Percentiles rank a stretch among this genome's conserved stretches.
Conservation (phyloP, 768 basidiomycete species). For the Serpula lacrymans region DNA sequence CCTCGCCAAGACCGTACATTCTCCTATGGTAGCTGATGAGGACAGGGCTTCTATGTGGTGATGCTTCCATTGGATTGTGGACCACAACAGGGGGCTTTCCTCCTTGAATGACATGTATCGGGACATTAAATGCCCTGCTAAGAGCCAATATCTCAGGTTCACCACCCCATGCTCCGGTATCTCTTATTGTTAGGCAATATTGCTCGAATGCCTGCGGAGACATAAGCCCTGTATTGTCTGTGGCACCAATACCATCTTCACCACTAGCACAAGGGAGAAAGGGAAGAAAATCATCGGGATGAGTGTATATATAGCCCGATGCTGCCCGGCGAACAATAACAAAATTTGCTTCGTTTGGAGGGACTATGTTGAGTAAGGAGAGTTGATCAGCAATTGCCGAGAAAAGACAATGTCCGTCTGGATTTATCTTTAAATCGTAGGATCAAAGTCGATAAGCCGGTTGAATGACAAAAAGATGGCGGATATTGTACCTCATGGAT, state of each 20-base stretch:
- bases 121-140: conserved; percentile 72
- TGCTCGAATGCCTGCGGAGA: conserved; percentile 54
- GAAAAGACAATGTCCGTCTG: conserved; percentile 96
- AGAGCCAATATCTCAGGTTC: conserved; percentile 96
- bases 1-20: conserved; percentile 96
- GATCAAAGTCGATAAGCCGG: background rate
- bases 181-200: conserved; percentile 76
- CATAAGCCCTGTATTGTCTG: conserved; percentile 67
- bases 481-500: conserved; percentile 55
- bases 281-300: conserved; percentile 89
- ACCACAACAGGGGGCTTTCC: conserved; percentile 80
- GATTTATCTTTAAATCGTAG: conserved; percentile 62
- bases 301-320: conserved; percentile 73
- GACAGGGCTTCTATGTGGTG: conserved; percentile 39
- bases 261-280: conserved; percentile 77
- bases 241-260: conserved; percentile 65
- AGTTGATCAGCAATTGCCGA: conserved; percentile 94
- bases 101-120: conserved; percentile 89
- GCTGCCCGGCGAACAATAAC: conserved; percentile 61
- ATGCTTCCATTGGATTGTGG: conserved; percentile 55
- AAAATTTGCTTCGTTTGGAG: conserved; percentile 57
- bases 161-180: conserved; percentile 94
- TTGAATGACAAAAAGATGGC: conserved; percentile 1
- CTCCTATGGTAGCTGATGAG: conserved; percentile 89
- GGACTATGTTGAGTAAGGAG: conserved; percentile 62